Conservation (phyloP, 441 rosid species). For the Bocquillonia castaneifolia region DNA sequence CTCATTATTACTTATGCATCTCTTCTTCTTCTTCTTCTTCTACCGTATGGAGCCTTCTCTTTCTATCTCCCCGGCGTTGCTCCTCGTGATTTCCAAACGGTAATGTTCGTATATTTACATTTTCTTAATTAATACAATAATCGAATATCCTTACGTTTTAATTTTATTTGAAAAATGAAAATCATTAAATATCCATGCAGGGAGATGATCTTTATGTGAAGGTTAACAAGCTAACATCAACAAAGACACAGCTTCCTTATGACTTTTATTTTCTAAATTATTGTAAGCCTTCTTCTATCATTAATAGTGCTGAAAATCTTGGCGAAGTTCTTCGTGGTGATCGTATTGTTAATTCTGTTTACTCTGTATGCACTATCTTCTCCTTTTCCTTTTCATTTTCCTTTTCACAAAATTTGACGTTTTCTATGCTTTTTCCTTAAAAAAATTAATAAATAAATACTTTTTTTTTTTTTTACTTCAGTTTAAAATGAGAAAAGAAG, state of each 20-base stretch:
- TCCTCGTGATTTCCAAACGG: conserved; percentile 20
- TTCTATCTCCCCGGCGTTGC: conserved; percentile 27
- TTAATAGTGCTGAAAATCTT: conserved; percentile 72
- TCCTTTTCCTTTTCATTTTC: neutral
- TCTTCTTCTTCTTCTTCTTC: no score
- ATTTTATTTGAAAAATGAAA: no score
- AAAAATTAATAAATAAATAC: no score
- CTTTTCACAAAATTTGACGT: neutral
- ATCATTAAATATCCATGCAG: no score
- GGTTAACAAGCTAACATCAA: conserved; percentile 81
- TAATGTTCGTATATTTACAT: no score
- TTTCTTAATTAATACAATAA: no score
- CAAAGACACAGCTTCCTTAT: conserved; percentile 83
- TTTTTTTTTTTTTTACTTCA: conserved; percentile 25
- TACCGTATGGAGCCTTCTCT: conserved; percentile 1
- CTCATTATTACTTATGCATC: neutral
- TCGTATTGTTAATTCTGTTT: conserved; percentile 82
- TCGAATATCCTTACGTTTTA: no score
- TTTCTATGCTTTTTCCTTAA: neutral
- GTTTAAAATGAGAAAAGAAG: conserved; percentile 71
- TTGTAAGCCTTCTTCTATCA: conserved; percentile 62
- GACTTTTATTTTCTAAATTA: conserved; percentile 63
- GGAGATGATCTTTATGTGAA: conserved; percentile 59
- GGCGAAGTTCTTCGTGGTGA: conserved; percentile 93
- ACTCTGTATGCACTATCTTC: conserved; percentile 43